These are phyloP conservation scores for Mortierella sp. DNA, from an alignment of 371 early-diverging fungal genomes.

Conservation along the genomic window DNA sequence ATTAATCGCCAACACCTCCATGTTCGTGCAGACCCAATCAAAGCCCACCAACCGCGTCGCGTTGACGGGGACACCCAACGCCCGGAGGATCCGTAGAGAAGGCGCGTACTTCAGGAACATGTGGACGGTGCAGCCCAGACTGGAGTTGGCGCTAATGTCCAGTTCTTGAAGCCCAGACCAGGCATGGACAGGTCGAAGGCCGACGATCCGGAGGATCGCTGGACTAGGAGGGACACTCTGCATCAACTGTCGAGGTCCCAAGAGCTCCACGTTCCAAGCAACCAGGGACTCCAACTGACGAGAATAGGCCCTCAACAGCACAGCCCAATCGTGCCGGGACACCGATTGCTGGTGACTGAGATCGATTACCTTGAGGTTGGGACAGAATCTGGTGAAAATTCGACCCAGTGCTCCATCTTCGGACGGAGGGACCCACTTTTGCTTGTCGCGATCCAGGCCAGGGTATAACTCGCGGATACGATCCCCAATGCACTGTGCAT, in stretches of 20 bases:
- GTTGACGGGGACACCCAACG: conserved; percentile 16
- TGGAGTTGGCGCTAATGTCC: conserved; percentile 16
- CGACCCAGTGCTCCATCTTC: no score
- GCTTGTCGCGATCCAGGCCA: no score
- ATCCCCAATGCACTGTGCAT: no score
- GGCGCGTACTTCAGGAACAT: conserved; percentile 15
- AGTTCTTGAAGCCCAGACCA: conserved; percentile 10
- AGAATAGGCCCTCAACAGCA: conserved; percentile 8
- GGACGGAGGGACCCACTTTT: no score
- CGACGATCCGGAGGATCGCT: not conserved
- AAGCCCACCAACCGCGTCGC: conserved; percentile 13
- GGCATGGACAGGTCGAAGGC: not conserved
- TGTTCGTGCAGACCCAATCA: conserved; percentile 25
- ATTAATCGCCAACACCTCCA: conserved; percentile 23
- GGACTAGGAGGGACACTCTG: conserved; percentile 3
- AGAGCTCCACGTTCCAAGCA: not conserved
- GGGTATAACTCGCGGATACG: no score
- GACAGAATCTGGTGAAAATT: not conserved
- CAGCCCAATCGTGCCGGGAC: not conserved
- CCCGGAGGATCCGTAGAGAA: conserved; percentile 11
- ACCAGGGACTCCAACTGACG: conserved; percentile 14
- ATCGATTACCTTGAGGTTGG: conserved; percentile 17
- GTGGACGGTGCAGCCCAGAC: not conserved
- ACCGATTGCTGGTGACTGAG: conserved; percentile 13
- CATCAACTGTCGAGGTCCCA: not conserved